Base-by-base conservation (phyloP, 306 rosid genomes). In the Acacia acuminata region DNA sequence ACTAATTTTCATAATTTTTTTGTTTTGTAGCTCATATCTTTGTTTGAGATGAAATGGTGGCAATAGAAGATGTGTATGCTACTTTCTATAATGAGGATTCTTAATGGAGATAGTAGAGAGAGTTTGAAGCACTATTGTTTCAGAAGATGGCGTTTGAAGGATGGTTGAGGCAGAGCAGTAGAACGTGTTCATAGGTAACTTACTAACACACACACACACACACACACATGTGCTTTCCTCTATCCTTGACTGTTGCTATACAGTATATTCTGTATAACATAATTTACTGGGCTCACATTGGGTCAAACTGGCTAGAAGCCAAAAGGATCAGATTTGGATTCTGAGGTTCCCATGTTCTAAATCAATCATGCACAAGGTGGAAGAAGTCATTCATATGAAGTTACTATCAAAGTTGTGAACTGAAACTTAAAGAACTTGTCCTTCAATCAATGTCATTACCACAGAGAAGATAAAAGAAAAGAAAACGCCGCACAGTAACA, bases 31-130 rank as follows among this genome's bases (percentile, higher is more conserved):
- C 94, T 94, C 10, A 85, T 92, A 85, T 94, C 97, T 53, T 82
- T 92, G 84, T 92, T 91, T 12, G 93, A 88, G 92, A 90, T 89
- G 89, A 94, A 87, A 82, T 85, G 90, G 94, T 85, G 91, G 91
- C 79, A 75, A 82, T 85, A 80, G 83, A 73, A 30, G 32, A 30
- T 61, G 19, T 69, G 19, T 27, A 40, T 47, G 32, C 32, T 30
- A 50, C 20, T 50, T 14, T 15, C n/a, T 50, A 8, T 50, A 4
- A 50, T 56, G 25, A 70, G 60, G 60, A 53, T 17, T 53, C 60
- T 19, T 53, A 8, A 53, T 19, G 60, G 60, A 53, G 60, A 19
- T 53, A 53, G 11, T 7, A 4, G 63, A n/a, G 63, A 56, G 63
- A 20, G n/a, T 56, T 56, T 56, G 63, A 56, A 56, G 81, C 6